These are phyloP conservation scores for Heliocybe sulcata DNA, from an alignment of 1,284 basidiomycete genomes.

Conservation along the genomic window DNA sequence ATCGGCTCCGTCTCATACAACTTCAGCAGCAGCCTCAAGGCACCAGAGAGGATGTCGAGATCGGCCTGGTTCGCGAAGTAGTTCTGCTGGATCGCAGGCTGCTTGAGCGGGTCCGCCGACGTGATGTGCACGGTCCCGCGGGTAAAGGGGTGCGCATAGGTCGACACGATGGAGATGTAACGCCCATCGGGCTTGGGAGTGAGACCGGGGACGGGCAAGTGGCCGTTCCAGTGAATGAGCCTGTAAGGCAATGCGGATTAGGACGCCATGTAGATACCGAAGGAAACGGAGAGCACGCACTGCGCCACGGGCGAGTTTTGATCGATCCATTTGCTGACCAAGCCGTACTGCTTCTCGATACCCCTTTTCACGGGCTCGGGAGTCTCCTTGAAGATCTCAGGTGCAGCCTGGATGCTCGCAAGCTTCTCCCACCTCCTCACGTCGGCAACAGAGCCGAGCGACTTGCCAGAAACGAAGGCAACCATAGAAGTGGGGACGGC, in stretches of 20 bases:
- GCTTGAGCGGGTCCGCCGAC: constrained; percentile 3
- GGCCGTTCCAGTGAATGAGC: constrained; percentile 2
- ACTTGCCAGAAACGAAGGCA: not conserved
- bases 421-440: not conserved
- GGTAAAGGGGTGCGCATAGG: constrained; percentile 5
- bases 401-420: not conserved
- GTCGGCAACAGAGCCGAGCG: not conserved
- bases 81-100: constrained; percentile 5
- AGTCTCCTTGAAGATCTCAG: not conserved
- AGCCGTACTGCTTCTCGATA: not conserved
- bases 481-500: not conserved
- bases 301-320: not conserved
- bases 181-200: constrained; percentile 6
- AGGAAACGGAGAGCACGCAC: not conserved
- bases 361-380: not conserved
- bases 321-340: not conserved
- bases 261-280: not conserved
- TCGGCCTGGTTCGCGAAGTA: not conserved
- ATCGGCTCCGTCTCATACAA: not conserved
- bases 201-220: constrained; percentile 4
- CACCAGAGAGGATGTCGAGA: not conserved
- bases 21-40: not conserved
- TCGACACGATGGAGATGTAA: constrained; percentile 8
- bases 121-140: constrained; percentile 7
- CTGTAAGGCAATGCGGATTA: not conserved